A percentile compares a stretch with the other conserved stretches of the same genome.
Conservation (phyloP, 2,329 filamentous ascomycete genomes). For the Diaporthe sp. region DNA sequence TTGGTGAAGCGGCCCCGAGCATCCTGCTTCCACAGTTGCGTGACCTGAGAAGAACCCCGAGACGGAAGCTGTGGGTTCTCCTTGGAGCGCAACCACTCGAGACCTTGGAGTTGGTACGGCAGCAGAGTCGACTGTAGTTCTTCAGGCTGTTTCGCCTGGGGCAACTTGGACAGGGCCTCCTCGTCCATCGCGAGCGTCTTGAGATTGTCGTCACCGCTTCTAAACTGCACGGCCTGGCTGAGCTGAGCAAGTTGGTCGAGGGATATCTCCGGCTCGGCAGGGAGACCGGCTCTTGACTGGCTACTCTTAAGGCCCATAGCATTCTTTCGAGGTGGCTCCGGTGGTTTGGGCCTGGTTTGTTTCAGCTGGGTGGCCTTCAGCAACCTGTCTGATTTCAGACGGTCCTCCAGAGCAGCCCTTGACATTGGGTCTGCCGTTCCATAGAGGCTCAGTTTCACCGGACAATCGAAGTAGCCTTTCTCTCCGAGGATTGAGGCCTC, state of each 20-base stretch:
- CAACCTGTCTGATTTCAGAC: conserved; percentile 75
- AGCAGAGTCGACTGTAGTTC: conserved; percentile 76
- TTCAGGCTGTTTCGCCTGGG: conserved; percentile 76
- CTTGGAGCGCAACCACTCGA: conserved; percentile 84
- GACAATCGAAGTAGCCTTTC: conserved; percentile 79
- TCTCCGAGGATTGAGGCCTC: conserved; percentile 78
- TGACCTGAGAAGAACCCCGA: conserved; percentile 68
- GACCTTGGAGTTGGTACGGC: conserved; percentile 84
- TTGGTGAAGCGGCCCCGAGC: conserved; percentile 67
- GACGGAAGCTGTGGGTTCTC: conserved; percentile 77
- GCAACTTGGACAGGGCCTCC: conserved; percentile 77
- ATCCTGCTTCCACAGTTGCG: conserved; percentile 82
- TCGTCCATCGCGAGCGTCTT: conserved; percentile 81
- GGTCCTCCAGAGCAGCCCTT: conserved; percentile 67
- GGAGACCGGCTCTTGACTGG: conserved; percentile 53
- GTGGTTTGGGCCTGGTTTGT: conserved; percentile 65
- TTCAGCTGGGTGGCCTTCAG: conserved; percentile 69
- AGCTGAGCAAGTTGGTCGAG: conserved; percentile 74
- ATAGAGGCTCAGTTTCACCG: conserved; percentile 76
- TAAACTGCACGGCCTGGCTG: conserved; percentile 76
- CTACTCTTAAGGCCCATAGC: conserved; percentile 55
- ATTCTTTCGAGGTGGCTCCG: conserved; percentile 59
- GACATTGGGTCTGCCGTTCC: conserved; percentile 70
- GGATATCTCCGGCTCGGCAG: conserved; percentile 55
- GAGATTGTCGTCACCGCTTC: conserved; percentile 72